These are phyloP conservation scores for Paulownia fortunei DNA, from an alignment of 257 asterid species.

Conservation along the genomic window DNA sequence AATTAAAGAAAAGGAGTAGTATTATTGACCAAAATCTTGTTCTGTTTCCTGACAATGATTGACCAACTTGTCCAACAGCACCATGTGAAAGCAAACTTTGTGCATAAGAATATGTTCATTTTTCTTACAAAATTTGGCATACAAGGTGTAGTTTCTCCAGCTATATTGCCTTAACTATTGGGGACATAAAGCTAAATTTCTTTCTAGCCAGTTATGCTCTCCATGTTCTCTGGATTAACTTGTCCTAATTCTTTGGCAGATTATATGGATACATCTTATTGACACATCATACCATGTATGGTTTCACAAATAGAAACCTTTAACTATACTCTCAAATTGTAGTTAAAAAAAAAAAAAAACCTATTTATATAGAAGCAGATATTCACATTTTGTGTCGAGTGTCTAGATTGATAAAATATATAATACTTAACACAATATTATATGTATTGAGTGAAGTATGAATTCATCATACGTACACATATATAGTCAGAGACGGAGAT, in stretches of 20 bases:
- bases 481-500: too few species aligned
- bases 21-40: not conserved
- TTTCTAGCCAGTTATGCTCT: not conserved
- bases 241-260: not conserved
- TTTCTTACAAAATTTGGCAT: not conserved
- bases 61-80: constrained; percentile 12
- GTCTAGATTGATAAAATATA: too few species aligned
- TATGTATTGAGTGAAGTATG: too few species aligned
- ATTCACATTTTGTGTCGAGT: too few species aligned
- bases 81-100: constrained; percentile 21
- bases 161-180: constrained; percentile 13
- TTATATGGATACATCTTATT: not conserved
- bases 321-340: too few species aligned
- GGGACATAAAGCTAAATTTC: constrained; percentile 7
- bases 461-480: too few species aligned
- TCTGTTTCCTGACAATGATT: constrained; percentile 1
- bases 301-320: not conserved
- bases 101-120: not conserved
- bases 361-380: not conserved
- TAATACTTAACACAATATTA: too few species aligned
- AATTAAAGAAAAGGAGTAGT: too few species aligned
- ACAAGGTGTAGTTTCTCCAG: not conserved
- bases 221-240: not conserved
- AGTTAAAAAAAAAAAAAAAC: too few species aligned
- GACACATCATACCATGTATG: too few species aligned